Evolutionary conservation across 2,329 filamentous ascomycete species (phyloP), one percentile per base, ranked within the genome.

Genomic region (Pestalotiopsis sp.): DNA sequence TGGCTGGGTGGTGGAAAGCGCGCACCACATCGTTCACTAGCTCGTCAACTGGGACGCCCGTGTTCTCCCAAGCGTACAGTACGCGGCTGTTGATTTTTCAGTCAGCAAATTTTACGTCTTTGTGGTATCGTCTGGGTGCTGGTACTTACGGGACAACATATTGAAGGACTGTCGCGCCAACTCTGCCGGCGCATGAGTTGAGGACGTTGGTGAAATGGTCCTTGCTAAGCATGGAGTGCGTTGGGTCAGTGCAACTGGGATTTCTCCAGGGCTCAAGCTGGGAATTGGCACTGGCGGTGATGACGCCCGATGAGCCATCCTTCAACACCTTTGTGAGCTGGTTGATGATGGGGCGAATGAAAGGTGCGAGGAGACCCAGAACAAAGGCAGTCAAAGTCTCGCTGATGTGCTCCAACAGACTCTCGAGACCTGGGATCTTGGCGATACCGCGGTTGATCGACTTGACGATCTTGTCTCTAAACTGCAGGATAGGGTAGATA

Each of bases 401-500:
- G 67, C 92, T 93, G 75, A 99, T 97, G 74, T 94, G 95, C 72
- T 98, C 95, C 25, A 98, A 90, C n/a, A 98, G 84, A 70, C 91
- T 87, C 81, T 97, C 94, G 3, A 99, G 86, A 0, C 95, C 95
- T 0, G 96, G 96, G 52, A 99, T 92, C 83, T 97, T 98, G 74
- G 94, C 90, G 72, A 98, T 94, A 65, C 94, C 92, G 52, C 90
- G 88, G 76, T 90, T 94, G 79, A 99, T 94, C 55, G 91, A 88
- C 73, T 93, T 93, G 64, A 98, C 95, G 67, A 99, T 94, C 76
- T 92, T 96, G 83, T 99, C 96, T 69, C 95, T 89, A 85, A 98
- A 99, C 69, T 93, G 88, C 0, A 99, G 87, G 69, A 99, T 97
- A 0, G 96, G 96, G 76, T 98, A 98, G 72, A 99, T 98, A 81